A percentile compares a stretch with the other conserved stretches of the same genome.
Evolutionary conservation across 495 filamentous ascomycete genomes (phyloP).

Genomic region (Copromyces sp.): DNA sequence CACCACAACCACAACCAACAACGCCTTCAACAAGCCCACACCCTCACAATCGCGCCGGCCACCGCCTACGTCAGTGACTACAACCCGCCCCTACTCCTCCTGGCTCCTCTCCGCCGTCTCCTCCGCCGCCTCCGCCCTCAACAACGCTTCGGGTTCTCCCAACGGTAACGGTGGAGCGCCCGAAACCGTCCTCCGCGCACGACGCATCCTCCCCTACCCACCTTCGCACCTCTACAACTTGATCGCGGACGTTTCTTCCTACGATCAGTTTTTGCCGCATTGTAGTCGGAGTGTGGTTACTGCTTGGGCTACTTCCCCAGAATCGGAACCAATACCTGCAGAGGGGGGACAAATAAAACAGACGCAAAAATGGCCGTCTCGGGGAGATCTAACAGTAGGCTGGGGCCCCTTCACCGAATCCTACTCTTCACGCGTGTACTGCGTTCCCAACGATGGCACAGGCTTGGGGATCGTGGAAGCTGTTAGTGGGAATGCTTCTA

Average conservation of each 20-base stretch:
- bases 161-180: neutral
- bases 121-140: neutral
- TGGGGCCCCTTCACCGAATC: constrained; percentile 73
- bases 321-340: constrained; percentile 11
- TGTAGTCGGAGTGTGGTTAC: constrained; percentile 65
- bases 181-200: constrained; percentile 48
- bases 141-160: neutral
- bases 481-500: constrained; percentile 49
- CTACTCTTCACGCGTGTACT: constrained; percentile 68
- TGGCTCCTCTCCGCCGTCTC: neutral
- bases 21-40: neutral
- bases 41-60: neutral
- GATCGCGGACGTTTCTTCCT: constrained; percentile 74
- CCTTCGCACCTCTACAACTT: constrained; percentile 61
- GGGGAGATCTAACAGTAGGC: constrained; percentile 72
- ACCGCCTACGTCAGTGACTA: neutral
- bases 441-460: constrained; percentile 43
- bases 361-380: constrained; percentile 46
- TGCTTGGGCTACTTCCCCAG: constrained; percentile 26
- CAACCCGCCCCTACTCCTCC: neutral
- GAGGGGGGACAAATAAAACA: constrained; percentile 7
- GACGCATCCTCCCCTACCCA: constrained; percentile 72
- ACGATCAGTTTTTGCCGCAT: constrained; percentile 79
- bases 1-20: constrained; percentile 3
- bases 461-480: constrained; percentile 56